Percentiles rank a stretch among this genome's conserved stretches.
phyloP scores from a whole-genome alignment of 768 basidiomycete species.

The Psilocybe sp. region DNA sequence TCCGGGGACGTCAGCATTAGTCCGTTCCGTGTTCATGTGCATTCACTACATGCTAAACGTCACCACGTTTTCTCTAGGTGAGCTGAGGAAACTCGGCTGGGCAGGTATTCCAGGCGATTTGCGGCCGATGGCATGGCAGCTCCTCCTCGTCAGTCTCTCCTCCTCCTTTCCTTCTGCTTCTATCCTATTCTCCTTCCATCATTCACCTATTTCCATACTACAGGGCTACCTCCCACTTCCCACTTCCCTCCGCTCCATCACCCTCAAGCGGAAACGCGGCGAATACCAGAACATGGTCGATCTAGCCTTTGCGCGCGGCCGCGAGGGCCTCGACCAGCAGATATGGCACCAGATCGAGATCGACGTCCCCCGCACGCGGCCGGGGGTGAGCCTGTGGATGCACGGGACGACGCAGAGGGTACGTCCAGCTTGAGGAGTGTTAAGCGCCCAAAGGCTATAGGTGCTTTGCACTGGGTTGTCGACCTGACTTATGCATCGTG shows the following conservation, averaged over 20 bases:
- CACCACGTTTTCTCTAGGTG: conserved; percentile 41
- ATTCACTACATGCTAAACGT: neutral
- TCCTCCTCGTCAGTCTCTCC: conserved; percentile 70
- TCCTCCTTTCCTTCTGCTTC: neutral
- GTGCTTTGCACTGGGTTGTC: too few species aligned
- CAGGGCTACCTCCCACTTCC: conserved; percentile 94
- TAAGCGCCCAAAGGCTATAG: too few species aligned
- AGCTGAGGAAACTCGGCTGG: conserved; percentile 92
- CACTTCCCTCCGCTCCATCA: conserved; percentile 65
- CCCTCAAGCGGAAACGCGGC: conserved; percentile 84
- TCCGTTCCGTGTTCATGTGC: conserved; percentile 30
- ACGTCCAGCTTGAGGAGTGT: neutral
- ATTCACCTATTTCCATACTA: conserved; percentile 5
- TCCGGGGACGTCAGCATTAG: conserved; percentile 81
- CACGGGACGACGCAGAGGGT: conserved; percentile 87
- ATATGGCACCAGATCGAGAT: conserved; percentile 99
- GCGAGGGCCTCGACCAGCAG: conserved; percentile 86
- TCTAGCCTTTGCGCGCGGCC: conserved; percentile 84
- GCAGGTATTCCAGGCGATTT: conserved; percentile 87
- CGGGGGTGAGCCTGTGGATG: conserved; percentile 91
- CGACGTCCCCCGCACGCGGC: conserved; percentile 93
- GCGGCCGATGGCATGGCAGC: conserved; percentile 90
- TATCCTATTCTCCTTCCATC: conserved; percentile 5
- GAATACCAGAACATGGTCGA: conserved; percentile 91
- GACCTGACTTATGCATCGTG: neutral